Evolutionary conservation across 2,329 filamentous ascomycete species (phyloP).

Genomic region (Xylariaceae sp.): DNA sequence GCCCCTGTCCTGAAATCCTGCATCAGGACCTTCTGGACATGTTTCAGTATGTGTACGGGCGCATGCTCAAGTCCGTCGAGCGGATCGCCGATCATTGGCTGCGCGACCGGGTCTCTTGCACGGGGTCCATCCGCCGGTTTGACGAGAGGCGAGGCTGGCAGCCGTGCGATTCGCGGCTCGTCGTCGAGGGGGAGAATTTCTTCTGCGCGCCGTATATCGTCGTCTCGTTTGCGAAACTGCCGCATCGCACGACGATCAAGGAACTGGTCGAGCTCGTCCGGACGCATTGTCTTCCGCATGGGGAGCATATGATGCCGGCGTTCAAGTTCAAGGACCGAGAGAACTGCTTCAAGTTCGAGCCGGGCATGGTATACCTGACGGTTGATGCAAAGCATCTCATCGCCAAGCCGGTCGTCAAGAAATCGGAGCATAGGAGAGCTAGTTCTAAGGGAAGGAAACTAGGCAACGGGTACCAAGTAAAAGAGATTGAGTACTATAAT

Average conservation of each 20-base stretch:
- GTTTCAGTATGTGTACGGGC: constrained; percentile 15
- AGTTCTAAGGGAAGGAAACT: constrained; percentile 3
- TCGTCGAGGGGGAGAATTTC: constrained; percentile 12
- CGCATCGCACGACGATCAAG: constrained; percentile 8
- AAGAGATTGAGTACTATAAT: constrained; percentile 4
- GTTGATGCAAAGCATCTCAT: constrained; percentile 9
- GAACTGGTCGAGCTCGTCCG: constrained; percentile 13
- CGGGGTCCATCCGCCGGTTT: constrained; percentile 12
- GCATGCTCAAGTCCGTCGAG: constrained; percentile 12
- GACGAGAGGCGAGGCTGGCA: constrained; percentile 14
- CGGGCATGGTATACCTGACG: constrained; percentile 13
- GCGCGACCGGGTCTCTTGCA: constrained; percentile 10
- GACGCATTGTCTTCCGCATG: constrained; percentile 6
- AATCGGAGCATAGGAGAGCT: background rate
- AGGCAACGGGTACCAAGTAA: background rate
- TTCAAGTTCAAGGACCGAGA: constrained; percentile 12
- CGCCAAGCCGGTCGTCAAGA: constrained; percentile 3
- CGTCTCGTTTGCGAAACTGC: constrained; percentile 11
- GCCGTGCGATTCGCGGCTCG: constrained; percentile 10
- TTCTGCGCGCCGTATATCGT: constrained; percentile 17
- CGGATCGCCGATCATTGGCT: constrained; percentile 9
- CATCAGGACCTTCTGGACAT: constrained; percentile 12
- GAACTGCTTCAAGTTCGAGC: constrained; percentile 17
- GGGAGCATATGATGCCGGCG: constrained; percentile 14
- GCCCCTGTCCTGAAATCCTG: constrained; percentile 4